Base-by-base conservation (phyloP, 164 flowering plant genomes). In the Houttuynia cordata region DNA sequence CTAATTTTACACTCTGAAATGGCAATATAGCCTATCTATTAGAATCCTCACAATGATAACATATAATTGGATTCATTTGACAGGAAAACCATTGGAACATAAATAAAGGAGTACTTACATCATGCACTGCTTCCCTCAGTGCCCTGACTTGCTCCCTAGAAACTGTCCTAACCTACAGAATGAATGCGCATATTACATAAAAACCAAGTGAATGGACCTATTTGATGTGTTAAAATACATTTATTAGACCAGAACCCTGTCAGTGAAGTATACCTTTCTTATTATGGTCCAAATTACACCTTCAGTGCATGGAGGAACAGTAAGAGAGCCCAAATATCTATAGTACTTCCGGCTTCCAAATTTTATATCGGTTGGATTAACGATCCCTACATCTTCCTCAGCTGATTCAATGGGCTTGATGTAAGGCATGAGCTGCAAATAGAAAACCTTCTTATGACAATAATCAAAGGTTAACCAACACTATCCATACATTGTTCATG, bases 251-350 rank as follows among this genome's bases (percentile, higher is more conserved):
- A 8, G 49, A 2, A 45, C 37, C 37, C 37, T n/a, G n/a, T 30
- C 6, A 30, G 37, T 56, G 24, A 18, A 51, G 30, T n/a, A 3
- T 19, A 86, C 90, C 85, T 76, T 82, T 53, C 73, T 76, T 19
- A 68, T 19, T 12, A 87, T 74, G 14, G 85, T 81, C 92, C 92
- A 86, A 54, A 79, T 59, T 37, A 82, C 79, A n/a, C 84, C 84
- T 55, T 87, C 86, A 0, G 87, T 78, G 73, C 95, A 87, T 4
- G 95, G 95, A 15, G 95, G 91, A 60, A 71, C 70, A 10, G 91
- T 83, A 24, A 85, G 86, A 40, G 95, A 84, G n/a, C 95, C 91
- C 22, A 75, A 63, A 64, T 83, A 86, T 77, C 87, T 74, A 73
- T 76, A 82, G 37, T 83, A 83, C 57, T 74, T 73, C 64, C 79